Percentiles rank a stretch among this genome's conserved stretches.
Conservation (phyloP, 768 basidiomycete genomes). For the Trametes cinnabarina region DNA sequence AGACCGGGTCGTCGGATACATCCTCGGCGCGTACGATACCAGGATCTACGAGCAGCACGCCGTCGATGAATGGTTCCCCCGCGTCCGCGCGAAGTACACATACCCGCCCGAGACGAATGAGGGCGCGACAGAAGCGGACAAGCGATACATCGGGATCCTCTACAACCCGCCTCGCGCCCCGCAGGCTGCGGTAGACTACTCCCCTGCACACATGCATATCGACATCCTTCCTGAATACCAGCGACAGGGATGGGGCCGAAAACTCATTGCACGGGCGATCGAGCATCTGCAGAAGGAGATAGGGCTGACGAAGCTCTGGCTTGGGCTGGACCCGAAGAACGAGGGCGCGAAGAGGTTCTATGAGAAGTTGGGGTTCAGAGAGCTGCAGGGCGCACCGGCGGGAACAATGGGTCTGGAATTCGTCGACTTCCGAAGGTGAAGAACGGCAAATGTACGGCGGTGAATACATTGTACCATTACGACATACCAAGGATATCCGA, state of each 20-base stretch:
- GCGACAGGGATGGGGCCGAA: conserved; percentile 68
- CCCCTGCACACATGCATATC: conserved; percentile 76
- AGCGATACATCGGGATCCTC: conserved; percentile 36
- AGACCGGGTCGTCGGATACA: conserved; percentile 64
- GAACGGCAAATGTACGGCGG: too few species aligned
- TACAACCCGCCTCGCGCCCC: conserved; percentile 40
- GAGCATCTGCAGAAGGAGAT: conserved; percentile 45
- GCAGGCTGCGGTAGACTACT: conserved; percentile 57
- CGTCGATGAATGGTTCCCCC: conserved; percentile 63
- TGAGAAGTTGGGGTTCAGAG: conserved; percentile 55
- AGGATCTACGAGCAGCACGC: conserved; percentile 58
- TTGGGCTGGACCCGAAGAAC: conserved; percentile 68
- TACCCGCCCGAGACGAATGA: conserved; percentile 8
- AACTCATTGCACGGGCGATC: conserved; percentile 54
- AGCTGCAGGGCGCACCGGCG: conserved; percentile 50
- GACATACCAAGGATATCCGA: too few species aligned
- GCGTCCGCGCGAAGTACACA: conserved; percentile 55
- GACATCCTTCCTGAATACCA: conserved; percentile 67
- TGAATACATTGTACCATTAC: too few species aligned
- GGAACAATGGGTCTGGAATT: conserved; percentile 57
- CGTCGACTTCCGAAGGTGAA: conserved; percentile 26
- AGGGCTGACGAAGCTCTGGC: conserved; percentile 55
- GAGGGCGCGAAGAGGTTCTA: conserved; percentile 61
- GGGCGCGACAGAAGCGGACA: conserved; percentile 37
- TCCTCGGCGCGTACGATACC: conserved; percentile 66